Base-by-base conservation (phyloP, 2,329 filamentous ascomycete genomes). In the Aspergillus ruber region DNA sequence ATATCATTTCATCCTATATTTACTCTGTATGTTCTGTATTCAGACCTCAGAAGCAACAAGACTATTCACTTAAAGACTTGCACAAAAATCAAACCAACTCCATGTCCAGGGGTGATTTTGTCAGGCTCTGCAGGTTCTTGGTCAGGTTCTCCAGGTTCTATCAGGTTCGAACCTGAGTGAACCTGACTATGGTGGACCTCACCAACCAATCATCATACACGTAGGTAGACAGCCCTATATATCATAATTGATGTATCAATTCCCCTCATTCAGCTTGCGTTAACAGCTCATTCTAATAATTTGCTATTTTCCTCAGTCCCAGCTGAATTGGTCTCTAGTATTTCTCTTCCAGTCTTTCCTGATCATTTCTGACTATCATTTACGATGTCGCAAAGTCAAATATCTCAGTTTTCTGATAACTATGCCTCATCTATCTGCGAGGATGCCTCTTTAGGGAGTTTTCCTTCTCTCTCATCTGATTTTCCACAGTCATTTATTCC, bases 361-460 rank as follows among this genome's bases (percentile, higher is more conserved):
- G 10, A 18, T 41, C 21, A 20, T 21, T 21, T 41, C 17, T 41
- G 17, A 41, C 21, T 13, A 18, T 41, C 39, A 41, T 18, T 41
- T 41, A 41, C 7, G 21, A 41, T 46, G 48, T 50, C 48, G 49
- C 59, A 42, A 49, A 55, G 42, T 55, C 52, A 38, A 53, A 45
- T 18, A 35, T 50, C 48, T 39, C 27, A 50, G 41, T 50, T 50
- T 25, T 50, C 48, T n/a, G 44, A 50, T 25, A 33, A 47, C 17
- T 50, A 50, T 43, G 44, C 48, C 43, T 49, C 39, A 43, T 50
- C 44, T n/a, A 23, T 43, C 36, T 50, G 43, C 35, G 27, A 41
- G 33, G 35, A 44, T 44, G 43, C 43, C 45, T 33, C 32, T 25
- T 4, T 21, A 41, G 44, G 46, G 46, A 46, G 8, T 12, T 15